Evolutionary conservation across 305 asterid species (phyloP).

Genomic region (Fraxinus velutina): DNA sequence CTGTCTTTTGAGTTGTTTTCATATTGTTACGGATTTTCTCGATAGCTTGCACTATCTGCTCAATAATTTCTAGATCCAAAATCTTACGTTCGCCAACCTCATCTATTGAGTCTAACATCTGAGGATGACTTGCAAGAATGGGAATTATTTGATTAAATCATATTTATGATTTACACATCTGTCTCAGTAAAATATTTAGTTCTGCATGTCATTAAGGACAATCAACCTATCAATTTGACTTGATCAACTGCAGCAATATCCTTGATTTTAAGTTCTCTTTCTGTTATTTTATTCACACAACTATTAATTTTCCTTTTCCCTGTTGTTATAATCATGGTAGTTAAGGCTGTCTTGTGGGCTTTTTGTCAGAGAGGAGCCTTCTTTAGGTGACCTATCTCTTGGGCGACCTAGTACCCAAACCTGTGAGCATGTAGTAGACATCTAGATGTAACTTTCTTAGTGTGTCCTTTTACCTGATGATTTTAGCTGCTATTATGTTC

Average conservation of each 20-base stretch:
- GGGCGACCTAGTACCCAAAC: background rate
- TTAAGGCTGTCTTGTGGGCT: background rate
- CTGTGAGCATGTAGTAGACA: background rate
- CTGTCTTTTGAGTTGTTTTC: background rate
- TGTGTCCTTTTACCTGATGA: background rate
- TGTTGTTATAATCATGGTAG: background rate
- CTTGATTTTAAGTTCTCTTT: background rate
- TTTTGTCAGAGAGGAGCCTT: background rate
- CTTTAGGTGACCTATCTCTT: background rate
- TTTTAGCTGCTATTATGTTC: background rate
- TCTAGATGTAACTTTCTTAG: background rate
- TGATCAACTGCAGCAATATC: background rate
- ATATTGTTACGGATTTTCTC: background rate
- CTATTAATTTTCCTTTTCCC: background rate
- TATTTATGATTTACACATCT: background rate
- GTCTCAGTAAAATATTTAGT: background rate
- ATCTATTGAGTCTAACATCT: background rate
- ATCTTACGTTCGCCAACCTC: background rate
- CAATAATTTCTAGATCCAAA: background rate
- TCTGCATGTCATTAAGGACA: background rate
- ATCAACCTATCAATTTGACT: background rate
- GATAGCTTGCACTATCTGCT: background rate
- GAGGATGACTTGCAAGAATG: background rate
- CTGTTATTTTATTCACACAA: background rate
- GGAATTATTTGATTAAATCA: background rate